phyloP scores from a whole-genome alignment of 2,329 filamentous ascomycete genomes.

The Neopestalotiopsis sp. region DNA sequence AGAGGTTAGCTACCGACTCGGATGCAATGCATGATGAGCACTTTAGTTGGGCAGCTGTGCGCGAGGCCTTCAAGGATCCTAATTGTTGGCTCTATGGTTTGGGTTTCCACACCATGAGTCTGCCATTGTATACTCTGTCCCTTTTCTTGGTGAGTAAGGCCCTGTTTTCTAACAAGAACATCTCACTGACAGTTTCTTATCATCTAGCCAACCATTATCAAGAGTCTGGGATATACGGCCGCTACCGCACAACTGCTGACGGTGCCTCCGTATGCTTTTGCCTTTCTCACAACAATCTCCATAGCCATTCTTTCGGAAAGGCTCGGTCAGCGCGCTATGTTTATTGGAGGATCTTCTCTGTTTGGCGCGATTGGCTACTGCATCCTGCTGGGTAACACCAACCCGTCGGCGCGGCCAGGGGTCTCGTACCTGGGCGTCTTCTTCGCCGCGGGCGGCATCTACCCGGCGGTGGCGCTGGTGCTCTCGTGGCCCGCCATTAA shows the following conservation, averaged over 20 bases:
- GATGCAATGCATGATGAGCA: constrained; percentile 72
- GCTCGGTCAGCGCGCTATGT: constrained; percentile 61
- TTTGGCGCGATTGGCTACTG: constrained; percentile 68
- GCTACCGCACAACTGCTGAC: constrained; percentile 63
- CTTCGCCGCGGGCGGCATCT: constrained; percentile 70
- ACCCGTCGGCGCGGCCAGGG: constrained; percentile 53
- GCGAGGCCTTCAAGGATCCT: constrained; percentile 66
- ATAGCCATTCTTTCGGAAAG: constrained; percentile 67
- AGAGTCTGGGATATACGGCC: constrained; percentile 56
- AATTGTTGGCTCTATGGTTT: constrained; percentile 77
- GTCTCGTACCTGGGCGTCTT: constrained; percentile 66
- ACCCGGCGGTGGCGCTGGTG: constrained; percentile 66
- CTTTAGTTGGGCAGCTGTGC: constrained; percentile 72
- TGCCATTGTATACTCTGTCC: constrained; percentile 63
- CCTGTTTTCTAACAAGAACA: not conserved
- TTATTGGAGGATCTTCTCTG: constrained; percentile 62
- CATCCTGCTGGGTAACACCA: constrained; percentile 58
- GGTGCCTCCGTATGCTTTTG: constrained; percentile 68
- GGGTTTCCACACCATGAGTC: constrained; percentile 73
- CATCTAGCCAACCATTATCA: constrained; percentile 59
- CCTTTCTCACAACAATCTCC: constrained; percentile 61
- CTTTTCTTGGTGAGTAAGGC: constrained; percentile 55
- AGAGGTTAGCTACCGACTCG: constrained; percentile 68
- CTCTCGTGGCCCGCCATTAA: constrained; percentile 76
- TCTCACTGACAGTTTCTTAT: constrained; percentile 10